Evolutionary conservation across 164 flowering plant species (phyloP), one percentile per base, ranked within the genome.

Genomic region (Paratinospora sagittata): DNA sequence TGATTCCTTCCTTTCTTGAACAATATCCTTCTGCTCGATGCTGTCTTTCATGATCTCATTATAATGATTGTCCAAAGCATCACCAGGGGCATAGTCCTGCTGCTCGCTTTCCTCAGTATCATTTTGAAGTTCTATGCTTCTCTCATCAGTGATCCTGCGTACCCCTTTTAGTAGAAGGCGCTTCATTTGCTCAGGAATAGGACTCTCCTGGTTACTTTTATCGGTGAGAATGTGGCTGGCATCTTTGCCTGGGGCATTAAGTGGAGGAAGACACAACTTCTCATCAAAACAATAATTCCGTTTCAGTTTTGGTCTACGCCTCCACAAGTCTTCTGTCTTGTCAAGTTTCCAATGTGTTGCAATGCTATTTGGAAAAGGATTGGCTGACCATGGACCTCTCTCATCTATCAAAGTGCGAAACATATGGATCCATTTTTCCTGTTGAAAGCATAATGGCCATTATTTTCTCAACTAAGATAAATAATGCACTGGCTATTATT

Each of bases 331-430:
- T 78, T 96, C 99, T 69, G 96, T 86, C 81, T 91, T 96, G 78
- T 96, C 99, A 67, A 91, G 96, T 81, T 96, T 96, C 99, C 99
- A 96, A 72, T 85, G 92, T 68, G 83, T 80, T n/a, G 83, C 33
- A 62, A 77, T 76, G 73, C 72, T 78, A 78, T 90, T 91, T 62
- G 93, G 98, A 81, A 90, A 96, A 63, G 94, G 93, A 84, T 84
- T 89, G 60, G 97, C 88, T 45, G 98, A 96, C 99, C 99, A 96
- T 58, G 99, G 97, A 77, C 99, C 99, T 78, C 99, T 87, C 80
- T 96, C 99, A 85, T 96, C 99, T 81, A 89, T 90, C 79, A 96
- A 79, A 69, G 87, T 69, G 64, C 99, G 99, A 66, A 91, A 85
- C 84, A 88, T 81, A 76, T 89, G 98, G 63, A 93, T 79, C 98